Conservation (phyloP, 306 rosid species). For the Ochetophila trinervis region DNA sequence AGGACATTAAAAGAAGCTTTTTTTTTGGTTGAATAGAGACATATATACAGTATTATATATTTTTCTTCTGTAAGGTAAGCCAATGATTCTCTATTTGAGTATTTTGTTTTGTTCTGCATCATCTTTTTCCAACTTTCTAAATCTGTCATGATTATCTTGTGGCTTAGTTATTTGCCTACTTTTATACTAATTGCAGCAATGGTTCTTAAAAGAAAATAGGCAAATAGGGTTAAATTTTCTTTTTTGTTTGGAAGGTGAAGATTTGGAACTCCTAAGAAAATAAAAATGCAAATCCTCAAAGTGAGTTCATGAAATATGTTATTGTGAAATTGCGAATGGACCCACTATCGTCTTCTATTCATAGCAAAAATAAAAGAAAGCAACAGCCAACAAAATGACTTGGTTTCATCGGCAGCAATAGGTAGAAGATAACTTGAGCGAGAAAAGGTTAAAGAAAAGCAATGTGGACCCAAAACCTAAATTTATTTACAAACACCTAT, state of each 20-base stretch:
- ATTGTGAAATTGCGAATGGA: constrained; percentile 38
- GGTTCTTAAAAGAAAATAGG: background rate
- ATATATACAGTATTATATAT: background rate
- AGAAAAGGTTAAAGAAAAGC: no score
- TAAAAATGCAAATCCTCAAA: background rate
- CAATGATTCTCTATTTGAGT: background rate
- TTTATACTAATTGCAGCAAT: background rate
- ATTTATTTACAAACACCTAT: constrained; percentile 8
- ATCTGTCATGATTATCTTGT: background rate
- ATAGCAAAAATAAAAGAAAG: background rate
- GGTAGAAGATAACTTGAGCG: constrained; percentile 41
- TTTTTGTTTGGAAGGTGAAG: background rate
- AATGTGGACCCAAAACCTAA: background rate
- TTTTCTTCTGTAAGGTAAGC: background rate
- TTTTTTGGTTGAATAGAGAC: no score
- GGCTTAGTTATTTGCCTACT: background rate
- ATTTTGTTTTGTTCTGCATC: background rate
- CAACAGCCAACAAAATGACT: constrained; percentile 20
- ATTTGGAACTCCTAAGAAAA: background rate
- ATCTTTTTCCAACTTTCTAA: background rate
- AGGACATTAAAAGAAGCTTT: background rate
- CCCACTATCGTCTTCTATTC: constrained; percentile 23
- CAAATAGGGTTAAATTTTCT: background rate
- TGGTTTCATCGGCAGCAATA: constrained; percentile 30
- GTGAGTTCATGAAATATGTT: background rate